Evolutionary conservation across 176 grass and related monocot species (phyloP), one percentile per base, ranked within the genome.

Genomic region (Otatea glauca): DNA sequence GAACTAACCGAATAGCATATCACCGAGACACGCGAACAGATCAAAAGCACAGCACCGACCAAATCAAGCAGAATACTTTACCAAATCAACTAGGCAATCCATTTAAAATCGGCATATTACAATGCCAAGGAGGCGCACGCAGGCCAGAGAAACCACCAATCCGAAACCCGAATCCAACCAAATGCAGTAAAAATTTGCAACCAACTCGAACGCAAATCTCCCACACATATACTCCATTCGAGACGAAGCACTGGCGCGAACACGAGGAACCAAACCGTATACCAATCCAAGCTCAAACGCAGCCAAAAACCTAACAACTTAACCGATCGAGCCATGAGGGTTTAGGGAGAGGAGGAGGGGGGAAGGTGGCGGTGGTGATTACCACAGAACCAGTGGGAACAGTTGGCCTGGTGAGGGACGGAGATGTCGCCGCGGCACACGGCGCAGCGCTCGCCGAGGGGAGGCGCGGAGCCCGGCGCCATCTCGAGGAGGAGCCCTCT

Each of bases 341-440:
- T 37, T 2, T 17, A 14, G 9, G 43, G 11, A 3, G 61, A 6
- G 43, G 64, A 78, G 21, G 50, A 29, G 29, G 29, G 34, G 34
- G 38, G 5, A 5, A 68, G 24, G 49, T 9, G 25, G 51, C 3
- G 47, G 72, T 14, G 27, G 0, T 15, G 75, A 41, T 39, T 59
- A 86, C 84, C 84, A 51, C 84, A 86, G 76, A 86, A 86, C 84
- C 66, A 86, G 84, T 86, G 84, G 75, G 84, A 86, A 76, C 75
- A 86, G 75, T 86, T 86, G 63, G 76, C 84, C 62, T 80, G 66
- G 84, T 77, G 51, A 7, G 66, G 84, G 50, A 63, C 12, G 48
- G 61, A 67, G 76, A 79, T 34, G 41, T 77, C 51, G 65, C 45
- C 54, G 65, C 34, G 16, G 84, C 84, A 86, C 1, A 86, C 74